Evolutionary conservation across 2,329 filamentous ascomycete species (phyloP), one percentile per base, ranked within the genome.

Genomic region (Talaromyces sp.): DNA sequence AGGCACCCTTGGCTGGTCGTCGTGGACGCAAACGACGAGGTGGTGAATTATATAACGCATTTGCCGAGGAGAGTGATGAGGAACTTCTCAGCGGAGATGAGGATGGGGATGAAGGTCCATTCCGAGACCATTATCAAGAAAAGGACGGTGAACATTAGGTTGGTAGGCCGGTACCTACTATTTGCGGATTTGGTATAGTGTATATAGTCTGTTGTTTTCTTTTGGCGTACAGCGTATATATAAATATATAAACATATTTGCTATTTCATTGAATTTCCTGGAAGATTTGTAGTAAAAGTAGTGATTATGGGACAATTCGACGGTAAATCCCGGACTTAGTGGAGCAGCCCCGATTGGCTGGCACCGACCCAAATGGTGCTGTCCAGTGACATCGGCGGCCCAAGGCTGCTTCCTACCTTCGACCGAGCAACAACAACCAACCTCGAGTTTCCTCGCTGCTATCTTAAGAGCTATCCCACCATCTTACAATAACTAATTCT

Each of bases 11-110:
- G 73, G 77, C 77, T 66, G 78, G 82, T 83, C 85, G 69, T 83
- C 77, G 76, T 38, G 78, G 75, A 71, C 84, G 78, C 76, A 75
- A 82, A 69, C 82, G 92, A 59, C 78, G 80, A 22, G 95, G 92
- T 1, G 93, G 94, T 31, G 94, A 98, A 80, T 81, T 99, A 53
- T 99, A 99, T 76, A 95, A 99, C 82, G 95, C 95, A 4, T 99
- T 99, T 83, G 95, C 95, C 0, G 93, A 92, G 17, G 94, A 93
- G 61, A 94, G 94, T 65, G 93, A 95, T 65, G 90, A 92, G 64
- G 88, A 90, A 66, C 72, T 87, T 47, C 80, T 86, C 67, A 83
- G 80, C 69, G 79, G 78, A 45, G 76, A 76, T 3, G 81, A 80
- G 40, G 75, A 75, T 45, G 76, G 71, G 4, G 64, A 66, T n/a